phyloP scores from a whole-genome alignment of 345 rosid species.

The Dipteronia sinensis region DNA sequence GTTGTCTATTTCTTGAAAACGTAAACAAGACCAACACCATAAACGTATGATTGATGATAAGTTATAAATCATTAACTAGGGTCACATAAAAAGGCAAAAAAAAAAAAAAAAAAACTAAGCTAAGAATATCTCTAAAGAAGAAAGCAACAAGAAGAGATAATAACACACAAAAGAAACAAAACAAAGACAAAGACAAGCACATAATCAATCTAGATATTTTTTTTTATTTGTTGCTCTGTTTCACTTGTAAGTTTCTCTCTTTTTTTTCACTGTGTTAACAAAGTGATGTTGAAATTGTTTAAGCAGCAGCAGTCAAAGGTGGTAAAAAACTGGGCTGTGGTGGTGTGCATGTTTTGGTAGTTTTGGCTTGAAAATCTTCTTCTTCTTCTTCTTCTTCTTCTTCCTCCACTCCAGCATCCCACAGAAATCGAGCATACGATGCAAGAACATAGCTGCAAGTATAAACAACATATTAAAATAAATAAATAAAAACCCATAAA shows the following conservation, averaged over 20 bases:
- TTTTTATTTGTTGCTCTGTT: not conserved
- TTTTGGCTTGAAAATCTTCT: not conserved
- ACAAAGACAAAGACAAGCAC: conserved; percentile 6
- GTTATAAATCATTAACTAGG: too few relatives aligned
- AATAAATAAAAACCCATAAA: too few relatives aligned
- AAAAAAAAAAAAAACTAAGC: not conserved
- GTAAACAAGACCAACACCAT: too few relatives aligned
- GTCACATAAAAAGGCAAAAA: not conserved
- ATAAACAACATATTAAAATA: not conserved
- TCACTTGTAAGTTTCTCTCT: not conserved
- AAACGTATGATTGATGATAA: too few relatives aligned
- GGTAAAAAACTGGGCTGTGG: not conserved
- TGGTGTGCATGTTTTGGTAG: not conserved
- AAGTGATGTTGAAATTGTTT: not conserved
- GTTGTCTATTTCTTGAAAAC: too few relatives aligned
- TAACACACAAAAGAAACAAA: not conserved
- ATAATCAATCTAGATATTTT: not conserved
- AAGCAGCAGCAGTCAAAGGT: conserved; percentile 25
- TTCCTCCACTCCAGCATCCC: conserved; percentile 43
- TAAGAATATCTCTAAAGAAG: not conserved
- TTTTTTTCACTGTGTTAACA: not conserved
- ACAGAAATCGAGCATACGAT: conserved; percentile 50
- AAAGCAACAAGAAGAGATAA: not conserved
- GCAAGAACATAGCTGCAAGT: conserved; percentile 48
- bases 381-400: conserved; percentile 22